A percentile compares a stretch with the other conserved stretches of the same genome.
These are phyloP conservation scores for Saccharomycopsis sp. DNA, from an alignment of 805 yeast genomes.

Conservation along the genomic window DNA sequence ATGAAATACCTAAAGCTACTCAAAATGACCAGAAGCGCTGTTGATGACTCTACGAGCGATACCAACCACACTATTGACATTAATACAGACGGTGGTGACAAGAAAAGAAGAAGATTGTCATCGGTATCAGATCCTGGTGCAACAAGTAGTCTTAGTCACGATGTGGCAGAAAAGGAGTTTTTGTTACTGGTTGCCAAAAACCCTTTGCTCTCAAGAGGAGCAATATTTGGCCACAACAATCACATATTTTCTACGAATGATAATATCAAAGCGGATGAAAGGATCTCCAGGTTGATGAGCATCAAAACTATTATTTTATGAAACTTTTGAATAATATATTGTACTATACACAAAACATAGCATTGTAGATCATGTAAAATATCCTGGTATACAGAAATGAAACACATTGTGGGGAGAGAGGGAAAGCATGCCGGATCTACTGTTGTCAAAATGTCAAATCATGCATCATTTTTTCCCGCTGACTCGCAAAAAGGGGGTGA, in stretches of 20 bases:
- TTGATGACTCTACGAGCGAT: neutral
- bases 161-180: neutral
- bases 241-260: neutral
- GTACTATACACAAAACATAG: neutral
- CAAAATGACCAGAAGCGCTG: neutral
- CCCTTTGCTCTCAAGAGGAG: neutral
- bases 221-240: neutral
- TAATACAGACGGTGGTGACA: neutral
- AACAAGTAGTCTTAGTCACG: too few relatives aligned
- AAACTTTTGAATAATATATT: neutral
- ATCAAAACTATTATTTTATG: neutral
- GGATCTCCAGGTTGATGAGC: slow-evolving; percentile 1
- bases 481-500: neutral
- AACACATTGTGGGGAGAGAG: neutral
- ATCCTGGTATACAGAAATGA: too few relatives aligned
- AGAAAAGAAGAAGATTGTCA: neutral
- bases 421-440: neutral
- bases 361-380: neutral
- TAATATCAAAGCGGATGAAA: neutral
- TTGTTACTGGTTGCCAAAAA: neutral
- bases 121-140: neutral
- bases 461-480: neutral
- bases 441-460: neutral
- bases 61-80: too few relatives aligned
- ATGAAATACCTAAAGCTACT: neutral